Base-by-base conservation (phyloP, 306 rosid genomes). In the Quercus suber region DNA sequence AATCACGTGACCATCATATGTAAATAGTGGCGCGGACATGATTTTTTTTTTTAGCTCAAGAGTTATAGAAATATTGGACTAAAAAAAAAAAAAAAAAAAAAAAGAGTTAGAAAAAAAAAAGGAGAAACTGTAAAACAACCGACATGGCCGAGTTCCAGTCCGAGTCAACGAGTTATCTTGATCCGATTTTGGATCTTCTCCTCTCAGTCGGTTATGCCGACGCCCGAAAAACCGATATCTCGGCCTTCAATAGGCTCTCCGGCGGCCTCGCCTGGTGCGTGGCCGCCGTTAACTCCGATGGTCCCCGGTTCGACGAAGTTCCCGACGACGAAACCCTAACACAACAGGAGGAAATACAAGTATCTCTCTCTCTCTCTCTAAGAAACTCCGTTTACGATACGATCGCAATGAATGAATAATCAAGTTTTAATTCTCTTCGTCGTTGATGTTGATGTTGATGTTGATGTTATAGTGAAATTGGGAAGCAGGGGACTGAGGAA, bases 201-300 rank as follows among this genome's bases (percentile, higher is more conserved):
- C 35, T 7, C 49, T 57, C 86, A 9, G 70, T 78, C 33, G 88
- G 90, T 71, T 87, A 80, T 77, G 45, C 60, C 52, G 80, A 77
- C 12, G 79, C 84, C 68, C 51, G 51, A 1, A 65, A 65, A 30
- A 55, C 82, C 61, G 79, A 75, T 69, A 18, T 57, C 17, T 69
- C 86, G 13, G 82, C 84, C 45, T 78, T 77, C 17, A 75, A 83
- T 14, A 76, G 72, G 70, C 84, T 90, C 82, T 57, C 73, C 74
- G 73, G 45, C 5, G 91, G 84, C 75, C 77, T 83, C 52, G 53
- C 76, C 23, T 79, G 89, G 87, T 75, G 86, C 91, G 57, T 86
- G 81, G 77, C 87, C 58, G 72, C 85, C 71, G 53, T 85, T 68
- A 71, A 75, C 52, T 1, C 76, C 33, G 18, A 28, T 2, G 52